These are phyloP conservation scores for Capsicum rhomboideum DNA, from an alignment of 257 asterid genomes.

Conservation along the genomic window DNA sequence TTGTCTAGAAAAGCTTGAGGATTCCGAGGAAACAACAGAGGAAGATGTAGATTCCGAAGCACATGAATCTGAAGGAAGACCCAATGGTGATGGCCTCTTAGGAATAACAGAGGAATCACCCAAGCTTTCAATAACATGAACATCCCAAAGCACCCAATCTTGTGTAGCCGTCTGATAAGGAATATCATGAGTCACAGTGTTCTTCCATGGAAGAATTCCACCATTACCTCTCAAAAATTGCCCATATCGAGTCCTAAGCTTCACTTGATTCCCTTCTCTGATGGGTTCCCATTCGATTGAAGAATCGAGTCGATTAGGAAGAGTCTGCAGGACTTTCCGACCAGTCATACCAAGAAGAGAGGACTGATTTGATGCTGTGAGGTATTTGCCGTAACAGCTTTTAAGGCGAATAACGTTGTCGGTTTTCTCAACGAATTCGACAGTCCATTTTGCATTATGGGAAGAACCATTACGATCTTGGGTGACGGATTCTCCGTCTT, in stretches of 20 bases:
- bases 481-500: slow-evolving; percentile 26
- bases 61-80: slow-evolving; percentile 34
- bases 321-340: slow-evolving; percentile 63
- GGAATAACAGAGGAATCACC: slow-evolving; percentile 29
- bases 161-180: slow-evolving; percentile 73
- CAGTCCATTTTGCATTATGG: slow-evolving; percentile 28
- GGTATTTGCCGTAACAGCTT: slow-evolving; percentile 30
- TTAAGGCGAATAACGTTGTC: slow-evolving; percentile 28
- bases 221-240: slow-evolving; percentile 81
- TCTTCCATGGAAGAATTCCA: slow-evolving; percentile 91
- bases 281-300: slow-evolving; percentile 97
- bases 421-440: slow-evolving; percentile 19
- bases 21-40: slow-evolving; percentile 36
- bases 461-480: slow-evolving; percentile 34
- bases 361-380: slow-evolving; percentile 36
- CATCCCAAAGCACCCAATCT: slow-evolving; percentile 90
- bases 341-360: slow-evolving; percentile 60
- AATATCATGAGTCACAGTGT: slow-evolving; percentile 82
- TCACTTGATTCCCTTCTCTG: slow-evolving; percentile 50
- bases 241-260: slow-evolving; percentile 86
- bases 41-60: slow-evolving; percentile 60
- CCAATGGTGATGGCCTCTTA: slow-evolving; percentile 15
- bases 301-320: slow-evolving; percentile 62
- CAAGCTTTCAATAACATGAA: slow-evolving; percentile 55
- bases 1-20: slow-evolving; percentile 58